These are phyloP conservation scores for Leccinum pellstonianum DNA, from an alignment of 768 basidiomycete species.

Conservation along the genomic window DNA sequence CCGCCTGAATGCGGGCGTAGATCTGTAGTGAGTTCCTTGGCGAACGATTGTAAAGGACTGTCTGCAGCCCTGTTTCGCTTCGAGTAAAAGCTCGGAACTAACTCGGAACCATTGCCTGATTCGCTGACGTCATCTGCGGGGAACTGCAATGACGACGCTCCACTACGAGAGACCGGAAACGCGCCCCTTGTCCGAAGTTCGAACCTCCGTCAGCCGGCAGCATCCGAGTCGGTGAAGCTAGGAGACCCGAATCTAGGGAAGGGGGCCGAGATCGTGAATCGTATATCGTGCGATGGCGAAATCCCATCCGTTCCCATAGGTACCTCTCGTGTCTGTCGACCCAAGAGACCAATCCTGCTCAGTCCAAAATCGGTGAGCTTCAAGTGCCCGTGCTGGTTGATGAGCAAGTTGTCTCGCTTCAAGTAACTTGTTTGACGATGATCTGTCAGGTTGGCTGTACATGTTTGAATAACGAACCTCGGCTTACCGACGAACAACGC, in stretches of 20 bases:
- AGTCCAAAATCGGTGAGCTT: conserved; percentile 98
- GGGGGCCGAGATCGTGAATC: conserved; percentile 78
- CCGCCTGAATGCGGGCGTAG: conserved; percentile 65
- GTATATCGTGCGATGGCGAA: conserved; percentile 53
- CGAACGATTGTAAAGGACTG: conserved; percentile 85
- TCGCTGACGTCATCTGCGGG: conserved; percentile 82
- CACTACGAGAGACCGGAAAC: conserved; percentile 54
- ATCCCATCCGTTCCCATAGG: conserved; percentile 38
- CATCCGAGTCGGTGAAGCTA: conserved; percentile 62
- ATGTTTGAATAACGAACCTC: not conserved
- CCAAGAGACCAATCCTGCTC: conserved; percentile 97
- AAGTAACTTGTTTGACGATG: conserved; percentile 65
- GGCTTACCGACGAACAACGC: conserved; percentile 91
- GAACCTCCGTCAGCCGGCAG: conserved; percentile 70
- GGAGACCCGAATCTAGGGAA: conserved; percentile 75
- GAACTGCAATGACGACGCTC: conserved; percentile 64
- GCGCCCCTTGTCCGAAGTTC: conserved; percentile 73
- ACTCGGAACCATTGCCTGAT: conserved; percentile 82
- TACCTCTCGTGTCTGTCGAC: conserved; percentile 85
- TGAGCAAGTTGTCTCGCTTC: conserved; percentile 97
- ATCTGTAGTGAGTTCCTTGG: conserved; percentile 80
- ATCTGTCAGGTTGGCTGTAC: not conserved
- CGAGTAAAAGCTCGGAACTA: conserved; percentile 54
- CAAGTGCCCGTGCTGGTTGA: conserved; percentile 94
- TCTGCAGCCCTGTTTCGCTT: conserved; percentile 55